Percentiles rank a stretch among this genome's conserved stretches.
Evolutionary conservation across 2,329 filamentous ascomycete species (phyloP).

Genomic region (Tolypocladium inflatum): DNA sequence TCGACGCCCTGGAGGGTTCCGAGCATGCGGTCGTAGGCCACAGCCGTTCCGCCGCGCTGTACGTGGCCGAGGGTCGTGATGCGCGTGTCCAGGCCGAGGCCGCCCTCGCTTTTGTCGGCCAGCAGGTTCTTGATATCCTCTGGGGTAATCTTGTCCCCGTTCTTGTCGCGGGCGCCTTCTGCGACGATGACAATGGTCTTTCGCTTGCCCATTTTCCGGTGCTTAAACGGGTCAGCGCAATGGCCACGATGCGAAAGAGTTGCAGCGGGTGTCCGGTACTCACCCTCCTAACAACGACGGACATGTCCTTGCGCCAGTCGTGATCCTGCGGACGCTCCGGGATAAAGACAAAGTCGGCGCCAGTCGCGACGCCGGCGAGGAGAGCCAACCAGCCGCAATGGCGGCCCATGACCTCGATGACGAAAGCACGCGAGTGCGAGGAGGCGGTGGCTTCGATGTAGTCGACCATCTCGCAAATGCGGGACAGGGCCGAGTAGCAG

Average conservation of each 20-base stretch:
- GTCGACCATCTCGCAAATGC: slow-evolving; percentile 94
- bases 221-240: slow-evolving; percentile 37
- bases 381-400: slow-evolving; percentile 97
- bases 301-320: slow-evolving; percentile 89
- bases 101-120: slow-evolving; percentile 53
- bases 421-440: slow-evolving; percentile 92
- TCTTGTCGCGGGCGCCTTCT: slow-evolving; percentile 80
- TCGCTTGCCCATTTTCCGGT: slow-evolving; percentile 81
- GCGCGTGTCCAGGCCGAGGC: slow-evolving; percentile 78
- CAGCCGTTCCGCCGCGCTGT: slow-evolving; percentile 87
- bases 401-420: slow-evolving; percentile 96
- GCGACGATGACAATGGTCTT: slow-evolving; percentile 98
- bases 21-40: slow-evolving; percentile 89
- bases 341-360: slow-evolving; percentile 94
- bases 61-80: slow-evolving; percentile 95
- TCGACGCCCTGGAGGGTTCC: slow-evolving; percentile 90
- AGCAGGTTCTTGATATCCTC: slow-evolving; percentile 79
- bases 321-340: slow-evolving; percentile 83
- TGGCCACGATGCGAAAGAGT: neutral
- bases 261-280: slow-evolving; percentile 9
- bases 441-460: slow-evolving; percentile 92
- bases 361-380: slow-evolving; percentile 91
- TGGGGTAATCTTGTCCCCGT: slow-evolving; percentile 76
- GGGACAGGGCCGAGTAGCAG: slow-evolving; percentile 84
- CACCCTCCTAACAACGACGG: slow-evolving; percentile 62